Evolutionary conservation across 169 alveolate species (phyloP), one percentile per base, ranked within the genome.

Genomic region (Cryptosporidium canis): DNA sequence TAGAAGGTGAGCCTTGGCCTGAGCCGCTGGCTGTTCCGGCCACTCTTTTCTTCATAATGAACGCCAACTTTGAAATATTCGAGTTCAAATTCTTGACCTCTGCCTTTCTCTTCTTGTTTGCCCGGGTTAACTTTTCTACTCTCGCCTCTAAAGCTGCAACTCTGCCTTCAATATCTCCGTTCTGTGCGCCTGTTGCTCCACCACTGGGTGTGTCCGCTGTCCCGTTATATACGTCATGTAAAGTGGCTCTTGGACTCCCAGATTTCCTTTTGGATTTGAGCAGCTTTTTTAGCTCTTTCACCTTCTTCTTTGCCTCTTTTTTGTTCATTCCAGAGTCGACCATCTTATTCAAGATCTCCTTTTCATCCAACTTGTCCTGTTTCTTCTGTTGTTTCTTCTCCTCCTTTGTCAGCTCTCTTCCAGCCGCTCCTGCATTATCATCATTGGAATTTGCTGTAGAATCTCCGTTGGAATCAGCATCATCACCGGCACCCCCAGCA

Each of bases 311-410:
- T 9, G 67, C 66, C 0, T 70, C 67, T 1, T n/a, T 70, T 21
- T 70, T 51, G 5, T 0, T 16, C 41, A 48, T 35, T 0, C 84
- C 84, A 29, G 68, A 24, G 18, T 33, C 21, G 16, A 51, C 12
- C 2, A 48, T 2, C 41, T 12, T 35, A 0, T 51, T 4, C 2
- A 7, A 27, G 16, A 70, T 9, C 9, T 1, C 18, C 53, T 70
- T 51, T 31, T 24, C 68, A 51, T 70, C 67, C 16, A 29, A 2
- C 37, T 70, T 70, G 33, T 70, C 84, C 12, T 70, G 84, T 37
- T 70, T 47, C 64, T 70, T 70, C 66, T 70, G 84, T n/a, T 12
- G 1, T 27, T 70, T 70, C 48, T 70, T 70, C 39, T 70, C 84
- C 6, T 51, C 67, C 18, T 51, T 70, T 35, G 84, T 70, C 11